These are phyloP conservation scores for Kuraishia borneana DNA, from an alignment of 805 yeast species.

Conservation along the genomic window DNA sequence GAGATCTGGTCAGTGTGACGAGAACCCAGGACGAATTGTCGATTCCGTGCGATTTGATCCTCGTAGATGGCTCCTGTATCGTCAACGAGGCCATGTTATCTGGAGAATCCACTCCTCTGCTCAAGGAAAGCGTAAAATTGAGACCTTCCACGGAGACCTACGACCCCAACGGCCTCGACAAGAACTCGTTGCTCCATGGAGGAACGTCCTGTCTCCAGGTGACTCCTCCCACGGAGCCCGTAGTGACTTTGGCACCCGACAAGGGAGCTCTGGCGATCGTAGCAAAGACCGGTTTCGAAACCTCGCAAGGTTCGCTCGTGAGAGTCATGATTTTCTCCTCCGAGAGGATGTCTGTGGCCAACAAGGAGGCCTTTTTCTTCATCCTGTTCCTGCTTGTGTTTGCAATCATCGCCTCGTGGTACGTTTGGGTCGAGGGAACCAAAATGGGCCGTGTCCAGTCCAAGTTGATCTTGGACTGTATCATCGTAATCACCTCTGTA, in stretches of 20 bases:
- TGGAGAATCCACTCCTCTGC: conserved; percentile 94
- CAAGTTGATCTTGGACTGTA: conserved; percentile 89
- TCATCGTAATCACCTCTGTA: conserved; percentile 90
- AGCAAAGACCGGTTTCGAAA: conserved; percentile 93
- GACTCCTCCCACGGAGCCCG: conserved; percentile 47
- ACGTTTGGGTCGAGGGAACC: conserved; percentile 97
- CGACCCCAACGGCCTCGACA: conserved; percentile 76
- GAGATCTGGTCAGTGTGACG: conserved; percentile 78
- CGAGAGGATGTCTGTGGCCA: conserved; percentile 93
- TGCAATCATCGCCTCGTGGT: conserved; percentile 94
- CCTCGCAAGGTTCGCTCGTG: conserved; percentile 94
- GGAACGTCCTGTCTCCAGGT: conserved; percentile 96
- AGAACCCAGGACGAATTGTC: conserved; percentile 90
- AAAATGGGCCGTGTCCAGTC: conserved; percentile 92
- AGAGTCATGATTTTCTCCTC: conserved; percentile 96
- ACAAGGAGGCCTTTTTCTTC: conserved; percentile 86
- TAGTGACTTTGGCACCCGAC: conserved; percentile 69
- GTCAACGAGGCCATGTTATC: conserved; percentile 98
- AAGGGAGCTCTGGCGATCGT: conserved; percentile 87
- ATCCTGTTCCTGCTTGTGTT: conserved; percentile 81
- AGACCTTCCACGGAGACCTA: conserved; percentile 64
- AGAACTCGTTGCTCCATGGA: conserved; percentile 82
- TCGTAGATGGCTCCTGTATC: conserved; percentile 84
- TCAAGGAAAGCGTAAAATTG: conserved; percentile 81
- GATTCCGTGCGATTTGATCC: conserved; percentile 83